These are phyloP conservation scores for Aspergillus brasiliensis DNA, from an alignment of 2,329 filamentous ascomycete species.

Conservation along the genomic window DNA sequence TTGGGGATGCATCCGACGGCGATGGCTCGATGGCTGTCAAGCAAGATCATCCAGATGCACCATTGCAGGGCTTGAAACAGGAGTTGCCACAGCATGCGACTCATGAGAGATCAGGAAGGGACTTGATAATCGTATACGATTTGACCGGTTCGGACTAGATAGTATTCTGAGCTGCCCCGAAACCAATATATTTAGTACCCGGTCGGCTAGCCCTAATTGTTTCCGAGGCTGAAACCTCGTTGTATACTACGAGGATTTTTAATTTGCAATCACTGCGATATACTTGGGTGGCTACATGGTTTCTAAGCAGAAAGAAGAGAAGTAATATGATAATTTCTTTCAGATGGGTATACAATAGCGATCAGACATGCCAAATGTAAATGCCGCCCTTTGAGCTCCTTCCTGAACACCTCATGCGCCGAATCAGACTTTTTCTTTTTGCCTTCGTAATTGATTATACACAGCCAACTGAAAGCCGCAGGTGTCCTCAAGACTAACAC, in stretches of 20 bases:
- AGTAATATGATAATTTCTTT: conserved; percentile 12
- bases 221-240: neutral
- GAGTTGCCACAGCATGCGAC: neutral
- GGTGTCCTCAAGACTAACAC: conserved; percentile 13
- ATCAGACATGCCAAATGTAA: conserved; percentile 18
- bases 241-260: too few species aligned
- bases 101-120: neutral
- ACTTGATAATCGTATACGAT: neutral
- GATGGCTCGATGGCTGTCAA: neutral
- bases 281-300: neutral
- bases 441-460: conserved; percentile 19
- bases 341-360: conserved; percentile 26
- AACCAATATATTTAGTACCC: neutral
- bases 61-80: neutral
- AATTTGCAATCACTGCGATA: too few species aligned
- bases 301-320: neutral
- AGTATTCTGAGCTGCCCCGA: neutral
- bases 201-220: neutral
- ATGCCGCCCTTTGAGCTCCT: conserved; percentile 26
- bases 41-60: neutral
- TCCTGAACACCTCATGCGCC: conserved; percentile 37
- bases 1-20: neutral
- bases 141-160: neutral
- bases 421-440: conserved; percentile 26
- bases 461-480: conserved; percentile 16